Base-by-base conservation (phyloP, 1,284 basidiomycete genomes). In the Bondarzewia mesenterica region DNA sequence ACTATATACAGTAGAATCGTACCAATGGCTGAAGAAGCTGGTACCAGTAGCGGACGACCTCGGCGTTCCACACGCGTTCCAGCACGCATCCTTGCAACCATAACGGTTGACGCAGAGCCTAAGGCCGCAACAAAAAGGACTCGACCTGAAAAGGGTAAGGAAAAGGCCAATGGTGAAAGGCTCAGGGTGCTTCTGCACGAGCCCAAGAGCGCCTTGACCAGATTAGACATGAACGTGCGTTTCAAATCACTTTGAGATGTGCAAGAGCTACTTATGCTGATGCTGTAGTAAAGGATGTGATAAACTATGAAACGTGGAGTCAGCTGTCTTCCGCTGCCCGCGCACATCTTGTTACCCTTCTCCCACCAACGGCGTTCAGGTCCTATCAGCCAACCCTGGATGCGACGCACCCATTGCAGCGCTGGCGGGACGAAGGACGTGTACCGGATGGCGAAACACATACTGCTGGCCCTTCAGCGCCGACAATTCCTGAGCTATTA, bases 221-320 rank as follows among this genome's bases (percentile, higher is more conserved):
- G 61, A 25, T 61, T 75, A 52, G 70, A 80, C 52, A 71, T 80
- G 51, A 67, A 70, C 54, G 78, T 80, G 60, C 60, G 77, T 71
- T n/a, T 25, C 40, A 20, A 32, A 25, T 42, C 6, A 32, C 16
- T 38, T n/a, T n/a, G n/a, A n/a, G n/a, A n/a, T n/a, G n/a, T n/a
- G n/a, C n/a, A n/a, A n/a, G n/a, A n/a, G n/a, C n/a, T n/a, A n/a
- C n/a, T n/a, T n/a, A n/a, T n/a, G n/a, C n/a, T n/a, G n/a, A n/a
- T n/a, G n/a, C n/a, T n/a, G n/a, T 32, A n/a, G n/a, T 42, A n/a
- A 50, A 82, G 78, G 72, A 75, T 44, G 58, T 80, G 10, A 62
- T 82, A 49, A 80, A 76, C 55, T 63, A 64, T 16, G 60, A 66
- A 38, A 70, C 72, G 26, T 80, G 78, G 71, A 54, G 66, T 25